Base-by-base conservation (phyloP, 2,329 filamentous ascomycete species). In the Falciphora oryzae region DNA sequence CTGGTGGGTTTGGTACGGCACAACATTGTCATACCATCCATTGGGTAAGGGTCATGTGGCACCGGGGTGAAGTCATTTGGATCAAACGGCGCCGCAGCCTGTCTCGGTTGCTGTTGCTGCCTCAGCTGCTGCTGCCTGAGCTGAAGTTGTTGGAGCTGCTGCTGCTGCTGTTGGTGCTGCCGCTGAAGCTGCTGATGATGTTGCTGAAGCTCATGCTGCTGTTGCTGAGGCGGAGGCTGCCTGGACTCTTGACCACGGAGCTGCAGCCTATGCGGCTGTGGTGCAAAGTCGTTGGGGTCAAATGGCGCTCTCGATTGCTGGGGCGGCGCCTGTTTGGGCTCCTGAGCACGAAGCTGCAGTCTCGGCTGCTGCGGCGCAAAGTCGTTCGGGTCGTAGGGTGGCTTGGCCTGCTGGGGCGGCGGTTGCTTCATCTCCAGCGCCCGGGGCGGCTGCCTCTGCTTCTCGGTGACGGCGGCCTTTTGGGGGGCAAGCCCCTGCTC, bases 21-120 rank as follows among this genome's bases (percentile, higher is more conserved):
- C 67, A 97, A 89, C 86, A 98, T 96, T 0, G 94, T 97, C 93
- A 98, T 98, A 5, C 93, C 94, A 73, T 98, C 94, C 75, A 90
- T 86, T 0, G 94, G 93, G 74, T 97, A 97, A 13, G 95, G 92
- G 70, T 98, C 96, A 71, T 97, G 93, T 18, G 94, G 93, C 3
- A 96, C 85, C 18, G 86, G 78, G 4, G 87, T 82, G 66, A 91
- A 85, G 68, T 93, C 88, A 65, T 78, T 80, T 56, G 75, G 69
- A 65, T 87, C 85, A 63, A 83, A 79, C 35, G 76, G 74, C n/a
- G 72, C 61, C 57, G 70, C 70, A 65, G 68, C 68, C 64, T 69
- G 70, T 38, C 57, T 58, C 13, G 25, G 31, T 53, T 58, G 62
- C 7, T 44, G 53, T 5, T 58, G 57, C 13, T 63, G 62, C 31